Evolutionary conservation across 768 basidiomycete genomes (phyloP), one percentile per base, ranked within the genome.

Genomic region (Dictyophora rubrovolvata): DNA sequence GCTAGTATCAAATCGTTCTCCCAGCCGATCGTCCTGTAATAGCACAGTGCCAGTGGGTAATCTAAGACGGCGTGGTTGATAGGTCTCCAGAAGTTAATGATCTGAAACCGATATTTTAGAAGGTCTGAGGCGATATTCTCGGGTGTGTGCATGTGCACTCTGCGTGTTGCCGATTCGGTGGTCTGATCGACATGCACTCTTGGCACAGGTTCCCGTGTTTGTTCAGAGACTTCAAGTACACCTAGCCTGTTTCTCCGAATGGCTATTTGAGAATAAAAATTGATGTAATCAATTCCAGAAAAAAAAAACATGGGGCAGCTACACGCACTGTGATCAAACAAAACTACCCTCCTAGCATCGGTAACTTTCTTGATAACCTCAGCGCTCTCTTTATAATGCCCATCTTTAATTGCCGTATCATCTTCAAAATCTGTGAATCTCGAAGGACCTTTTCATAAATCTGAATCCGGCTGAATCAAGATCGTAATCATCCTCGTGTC

Each of bases 1-100:
- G 76, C 69, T 1, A 79, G 75, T 20, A 76, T 67, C 1, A 76
- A 66, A 64, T 83, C 81, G 4, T 67, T 69, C 59, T 72, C 62
- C 0, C 64, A 61, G 55, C 77, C 68, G 5, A 83, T 73, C 46
- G 71, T 77, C 22, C 76, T 66, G 63, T 71, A 82, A 63, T 84
- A 80, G 59, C 80, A 80, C 8, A 82, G 63, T 0, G 74, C 75
- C 4, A 83, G 69, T 0, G 82, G 82, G 72, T 73, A 76, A 61
- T 83, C 81, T 7, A 71, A 52, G 0, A 79, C 81, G 0, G 76
- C 66, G 60, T 77, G 67, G 0, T 64, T 65, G 52, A 83, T 81
- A 5, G 82, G 81, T 2, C 82, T 71, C 82, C 82, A 84, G 23
- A 84, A 71, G 63, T 83, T 84, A 60, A 84, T 77, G 34, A 83